A percentile compares a stretch with the other conserved stretches of the same genome.
Evolutionary conservation across 2,329 filamentous ascomycete species (phyloP).

Genomic region (Colletotrichum caudatum): DNA sequence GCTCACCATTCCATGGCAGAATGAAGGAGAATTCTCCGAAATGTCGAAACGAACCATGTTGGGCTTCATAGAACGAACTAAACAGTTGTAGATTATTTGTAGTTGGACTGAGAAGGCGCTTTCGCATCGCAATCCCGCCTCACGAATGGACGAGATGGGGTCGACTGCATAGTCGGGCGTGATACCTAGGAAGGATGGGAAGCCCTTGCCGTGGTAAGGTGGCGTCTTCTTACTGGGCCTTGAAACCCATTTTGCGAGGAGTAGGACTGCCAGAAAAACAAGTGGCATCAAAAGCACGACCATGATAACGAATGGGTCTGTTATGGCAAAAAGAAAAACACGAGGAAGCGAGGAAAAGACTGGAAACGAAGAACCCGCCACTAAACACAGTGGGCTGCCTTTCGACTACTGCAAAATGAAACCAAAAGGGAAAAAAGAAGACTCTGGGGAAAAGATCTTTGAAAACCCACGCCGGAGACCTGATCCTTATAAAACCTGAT

Average conservation of each 20-base stretch:
- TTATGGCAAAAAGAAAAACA: background rate
- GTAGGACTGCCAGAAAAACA: slow-evolving; percentile 7
- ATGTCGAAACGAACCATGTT: slow-evolving; percentile 37
- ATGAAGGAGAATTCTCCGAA: slow-evolving; percentile 39
- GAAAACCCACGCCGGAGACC: background rate
- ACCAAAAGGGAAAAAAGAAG: background rate
- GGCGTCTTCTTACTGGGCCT: slow-evolving; percentile 39
- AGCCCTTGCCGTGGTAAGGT: slow-evolving; percentile 40
- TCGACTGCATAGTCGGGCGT: slow-evolving; percentile 19
- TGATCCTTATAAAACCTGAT: background rate
- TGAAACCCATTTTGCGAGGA: slow-evolving; percentile 20
- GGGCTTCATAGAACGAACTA: slow-evolving; percentile 31
- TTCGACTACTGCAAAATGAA: background rate
- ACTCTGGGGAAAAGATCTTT: too few relatives aligned
- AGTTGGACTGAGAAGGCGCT: slow-evolving; percentile 36
- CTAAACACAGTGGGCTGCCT: background rate
- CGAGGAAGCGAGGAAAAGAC: background rate
- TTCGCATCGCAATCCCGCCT: slow-evolving; percentile 26
- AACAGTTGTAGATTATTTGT: slow-evolving; percentile 35
- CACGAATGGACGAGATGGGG: slow-evolving; percentile 29
- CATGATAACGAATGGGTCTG: background rate
- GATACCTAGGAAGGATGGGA: slow-evolving; percentile 38
- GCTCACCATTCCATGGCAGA: slow-evolving; percentile 40
- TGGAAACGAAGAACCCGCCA: background rate
- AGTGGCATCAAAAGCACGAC: slow-evolving; percentile 3